Percentiles rank a stretch among this genome's conserved stretches.
These are phyloP conservation scores for Cryptococcus depauperatus DNA, from an alignment of 1,284 basidiomycete species.

Conservation along the genomic window DNA sequence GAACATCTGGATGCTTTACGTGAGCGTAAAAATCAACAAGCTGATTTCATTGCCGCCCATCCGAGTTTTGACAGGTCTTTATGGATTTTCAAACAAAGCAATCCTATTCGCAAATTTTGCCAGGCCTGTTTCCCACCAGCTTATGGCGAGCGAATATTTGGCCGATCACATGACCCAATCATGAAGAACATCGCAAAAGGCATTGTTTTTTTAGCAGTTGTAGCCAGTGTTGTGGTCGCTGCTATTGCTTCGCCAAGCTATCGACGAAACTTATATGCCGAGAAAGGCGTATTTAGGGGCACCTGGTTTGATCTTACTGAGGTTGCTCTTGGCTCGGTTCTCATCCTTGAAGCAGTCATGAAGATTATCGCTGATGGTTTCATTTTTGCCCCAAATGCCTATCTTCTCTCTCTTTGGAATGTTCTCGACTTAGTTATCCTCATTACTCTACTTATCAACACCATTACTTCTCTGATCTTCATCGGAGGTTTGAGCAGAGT, in stretches of 20 bases:
- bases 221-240: slow-evolving; percentile 77
- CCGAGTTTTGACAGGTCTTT: slow-evolving; percentile 86
- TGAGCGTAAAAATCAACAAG: slow-evolving; percentile 71
- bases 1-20: slow-evolving; percentile 53
- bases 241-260: slow-evolving; percentile 80
- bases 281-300: slow-evolving; percentile 55
- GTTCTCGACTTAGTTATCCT: slow-evolving; percentile 83
- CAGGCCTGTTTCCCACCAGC: slow-evolving; percentile 78
- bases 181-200: slow-evolving; percentile 69
- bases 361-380: slow-evolving; percentile 88
- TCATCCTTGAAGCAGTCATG: slow-evolving; percentile 79
- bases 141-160: slow-evolving; percentile 76
- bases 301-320: slow-evolving; percentile 90
- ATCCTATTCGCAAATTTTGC: slow-evolving; percentile 64
- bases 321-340: slow-evolving; percentile 62
- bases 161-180: slow-evolving; percentile 57
- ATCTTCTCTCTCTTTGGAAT: slow-evolving; percentile 88
- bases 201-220: slow-evolving; percentile 65
- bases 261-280: slow-evolving; percentile 62
- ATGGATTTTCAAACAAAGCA: slow-evolving; percentile 81
- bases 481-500: slow-evolving; percentile 72
- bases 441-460: slow-evolving; percentile 70
- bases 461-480: slow-evolving; percentile 67
- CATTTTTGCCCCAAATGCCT: slow-evolving; percentile 87
- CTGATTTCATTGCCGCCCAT: slow-evolving; percentile 80